Base-by-base conservation (phyloP, 73 alveolate genomes). In the Stentor roeselii region DNA sequence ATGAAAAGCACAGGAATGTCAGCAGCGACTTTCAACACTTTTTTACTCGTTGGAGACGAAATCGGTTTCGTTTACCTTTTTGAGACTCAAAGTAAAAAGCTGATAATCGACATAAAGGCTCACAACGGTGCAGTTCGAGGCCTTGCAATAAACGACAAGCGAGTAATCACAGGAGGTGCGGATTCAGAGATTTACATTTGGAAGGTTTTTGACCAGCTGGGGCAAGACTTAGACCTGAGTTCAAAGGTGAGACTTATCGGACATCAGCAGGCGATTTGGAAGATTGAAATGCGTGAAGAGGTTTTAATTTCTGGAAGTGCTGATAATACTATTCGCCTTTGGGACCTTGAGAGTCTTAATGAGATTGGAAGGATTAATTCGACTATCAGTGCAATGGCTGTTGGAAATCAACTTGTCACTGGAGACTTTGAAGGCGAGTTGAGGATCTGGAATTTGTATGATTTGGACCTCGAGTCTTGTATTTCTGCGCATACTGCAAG, bases 241-340 rank as follows among this genome's bases (percentile, higher is more conserved):
- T 15, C n/a, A 67, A 67, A 67, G 11, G 34, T 11, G 11, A 1
- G 15, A 67, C 41, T 67, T 1, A 21, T n/a, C 27, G 80, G 80
- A 2, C 80, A 67, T 67, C 80, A 67, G 41, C 80, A 67, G 34
- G 37, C 41, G 1, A 67, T 67, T 30, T 67, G 80, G 80, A 21
- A 27, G 1, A 27, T 67, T 67, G 21, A 40, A 27, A 67, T 67
- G 11, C 42, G 14, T 67, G 80, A 40, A 34, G 80, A 67, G 14
- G 14, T 32, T 1, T n/a, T 67, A 1, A 32, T 32, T 30, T 67
- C 80, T 2, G 37, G 50, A 67, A 67, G 80, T 2, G 50, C 80
- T 2, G 80, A 67, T 67, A 67, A 34, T 1, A 67, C 80, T 21
- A 21, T 67, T 2, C n/a, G 80, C 11, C 42, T 67, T 67, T 67